Conservation (phyloP, 2,329 filamentous ascomycete genomes). For the Zymoseptoria pseudotritici region DNA sequence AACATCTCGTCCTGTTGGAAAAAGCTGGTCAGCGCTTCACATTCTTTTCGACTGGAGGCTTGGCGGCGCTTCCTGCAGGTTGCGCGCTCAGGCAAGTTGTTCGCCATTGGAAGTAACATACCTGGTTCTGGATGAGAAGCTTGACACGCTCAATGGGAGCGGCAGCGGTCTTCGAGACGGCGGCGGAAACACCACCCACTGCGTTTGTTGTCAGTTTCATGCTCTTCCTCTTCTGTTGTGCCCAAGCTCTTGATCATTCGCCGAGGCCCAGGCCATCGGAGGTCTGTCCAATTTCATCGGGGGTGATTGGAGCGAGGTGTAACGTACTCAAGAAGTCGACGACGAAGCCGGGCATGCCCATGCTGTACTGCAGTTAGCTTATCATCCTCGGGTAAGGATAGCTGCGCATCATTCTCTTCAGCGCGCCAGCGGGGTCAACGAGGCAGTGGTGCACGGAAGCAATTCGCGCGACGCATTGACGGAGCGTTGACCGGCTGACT, state of each 20-base stretch:
- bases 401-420: neutral
- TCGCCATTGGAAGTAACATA: slow-evolving; percentile 45
- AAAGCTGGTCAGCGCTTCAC: slow-evolving; percentile 2
- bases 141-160: slow-evolving; percentile 99
- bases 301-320: neutral
- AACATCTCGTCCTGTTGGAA: slow-evolving; percentile 92
- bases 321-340: slow-evolving; percentile 98
- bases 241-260: slow-evolving; percentile 24
- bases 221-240: slow-evolving; percentile 6
- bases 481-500: neutral
- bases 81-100: slow-evolving; percentile 1
- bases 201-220: slow-evolving; percentile 38
- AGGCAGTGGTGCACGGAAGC: neutral
- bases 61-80: slow-evolving; percentile 4
- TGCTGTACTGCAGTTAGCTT: slow-evolving; percentile 3
- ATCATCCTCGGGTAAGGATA: neutral
- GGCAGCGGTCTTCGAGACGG: slow-evolving; percentile 99
- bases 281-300: neutral
- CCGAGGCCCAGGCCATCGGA: slow-evolving; percentile 1
- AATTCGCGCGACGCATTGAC: neutral
- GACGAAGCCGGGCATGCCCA: slow-evolving; percentile 61
- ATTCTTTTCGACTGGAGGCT: neutral
- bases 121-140: slow-evolving; percentile 99
- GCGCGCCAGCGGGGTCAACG: neutral
- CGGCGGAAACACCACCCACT: slow-evolving; percentile 99